Evolutionary conservation across 371 early-diverging fungal genomes (phyloP), one percentile per base, ranked within the genome.

Genomic region (Mortierella sp.): DNA sequence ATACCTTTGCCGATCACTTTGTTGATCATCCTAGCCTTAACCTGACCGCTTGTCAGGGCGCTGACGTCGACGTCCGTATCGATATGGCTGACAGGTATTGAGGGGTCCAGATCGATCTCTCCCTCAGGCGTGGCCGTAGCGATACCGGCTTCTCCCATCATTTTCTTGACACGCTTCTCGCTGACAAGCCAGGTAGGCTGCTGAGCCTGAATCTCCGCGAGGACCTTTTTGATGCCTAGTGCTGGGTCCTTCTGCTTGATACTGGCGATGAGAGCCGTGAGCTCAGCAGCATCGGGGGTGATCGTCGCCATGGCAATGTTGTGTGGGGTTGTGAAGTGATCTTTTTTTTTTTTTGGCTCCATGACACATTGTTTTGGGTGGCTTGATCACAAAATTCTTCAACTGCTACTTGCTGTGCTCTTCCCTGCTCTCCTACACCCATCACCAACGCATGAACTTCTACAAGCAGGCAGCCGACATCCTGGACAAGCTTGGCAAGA

Each of bases 391-490:
- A n/a, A n/a, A n/a, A n/a, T n/a, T n/a, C n/a, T n/a, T n/a, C n/a
- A n/a, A 12, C 16, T 31, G 52, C 28, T 24, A 19, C 34, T 10
- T 22, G 34, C 24, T 49, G 27, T 19, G 29, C 14, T 6, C 41
- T 31, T 39, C 29, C 22, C 52, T 47, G 2, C 29, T 28, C 34
- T 34, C 10, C 34, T 34, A 7, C 34, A 4, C 34, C 34, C 34
- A 34, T 34, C 34, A 10, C 34, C 34, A 34, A 34, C 34, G 22
- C 43, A 60, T 88, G 88, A 86, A 89, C 56, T 87, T 92, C 59
- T 95, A 94, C 82, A 85, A 91, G 56, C 88, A 86, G 60, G 96
- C 93, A 19, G 92, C 85, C 17, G 84, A 84, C 22, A 90, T 94
- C 34, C 82, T 94, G 37, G 88, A 87, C 55, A 86, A 88, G 54